These are phyloP conservation scores for Physcomitrellopsis africana DNA, from an alignment of 225 moss, liverwort and hornwort species.

Conservation along the genomic window DNA sequence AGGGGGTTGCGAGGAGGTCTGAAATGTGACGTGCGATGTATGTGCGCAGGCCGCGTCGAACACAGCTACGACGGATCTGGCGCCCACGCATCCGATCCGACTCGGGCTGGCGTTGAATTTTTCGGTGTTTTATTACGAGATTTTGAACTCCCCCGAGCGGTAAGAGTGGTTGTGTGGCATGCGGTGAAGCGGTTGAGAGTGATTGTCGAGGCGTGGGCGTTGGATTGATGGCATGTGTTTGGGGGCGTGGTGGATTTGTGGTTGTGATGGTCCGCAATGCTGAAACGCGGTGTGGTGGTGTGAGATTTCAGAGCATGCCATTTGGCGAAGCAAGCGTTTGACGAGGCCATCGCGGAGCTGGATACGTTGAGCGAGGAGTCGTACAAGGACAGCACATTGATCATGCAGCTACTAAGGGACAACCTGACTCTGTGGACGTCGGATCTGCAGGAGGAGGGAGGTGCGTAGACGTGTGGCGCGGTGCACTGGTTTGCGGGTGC, in stretches of 20 bases:
- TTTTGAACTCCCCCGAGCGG: slow-evolving; percentile 43
- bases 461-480: not conserved
- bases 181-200: not conserved
- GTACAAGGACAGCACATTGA: slow-evolving; percentile 67
- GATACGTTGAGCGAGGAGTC: slow-evolving; percentile 67
- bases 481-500: not conserved
- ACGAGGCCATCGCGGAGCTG: slow-evolving; percentile 67
- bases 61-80: slow-evolving; percentile 41
- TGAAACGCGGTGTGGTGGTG: not conserved
- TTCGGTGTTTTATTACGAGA: slow-evolving; percentile 51
- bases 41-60: slow-evolving; percentile 37
- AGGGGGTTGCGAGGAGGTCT: not conserved
- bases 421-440: slow-evolving; percentile 71
- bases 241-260: not conserved
- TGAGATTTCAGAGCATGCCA: slow-evolving; percentile 55
- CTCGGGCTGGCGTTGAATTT: slow-evolving; percentile 48
- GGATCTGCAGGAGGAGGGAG: slow-evolving; percentile 54
- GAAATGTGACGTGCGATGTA: not conserved
- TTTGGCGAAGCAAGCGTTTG: slow-evolving; percentile 67
- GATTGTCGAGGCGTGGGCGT: not conserved
- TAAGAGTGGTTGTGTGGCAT: not conserved
- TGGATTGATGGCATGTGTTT: not conserved
- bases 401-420: slow-evolving; percentile 70
- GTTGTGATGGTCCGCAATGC: not conserved
- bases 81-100: slow-evolving; percentile 45